Conservation (phyloP, 2,329 filamentous ascomycete genomes). For the Colletotrichum sansevieriae region DNA sequence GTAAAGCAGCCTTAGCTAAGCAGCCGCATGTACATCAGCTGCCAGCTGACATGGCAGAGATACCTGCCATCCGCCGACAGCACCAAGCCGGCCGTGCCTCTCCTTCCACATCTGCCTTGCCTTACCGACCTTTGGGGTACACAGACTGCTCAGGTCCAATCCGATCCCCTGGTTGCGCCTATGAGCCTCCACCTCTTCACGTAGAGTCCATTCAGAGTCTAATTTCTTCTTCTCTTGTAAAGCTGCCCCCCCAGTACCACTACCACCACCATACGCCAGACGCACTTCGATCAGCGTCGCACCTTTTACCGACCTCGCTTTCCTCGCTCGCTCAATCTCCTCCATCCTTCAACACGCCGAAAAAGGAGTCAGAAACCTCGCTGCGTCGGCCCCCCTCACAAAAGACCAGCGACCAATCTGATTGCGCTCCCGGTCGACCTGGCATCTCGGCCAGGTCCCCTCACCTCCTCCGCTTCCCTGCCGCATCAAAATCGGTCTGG, state of each 20-base stretch:
- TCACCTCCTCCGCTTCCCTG: conserved; percentile 19
- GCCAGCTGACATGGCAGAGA: too few species aligned
- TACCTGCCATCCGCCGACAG: too few species aligned
- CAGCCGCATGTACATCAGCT: too few species aligned
- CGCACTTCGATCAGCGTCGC: conserved; percentile 24
- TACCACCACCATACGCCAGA: conserved; percentile 2
- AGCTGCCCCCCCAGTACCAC: conserved; percentile 20
- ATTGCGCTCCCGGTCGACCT: conserved; percentile 31
- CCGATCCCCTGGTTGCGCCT: conserved; percentile 31
- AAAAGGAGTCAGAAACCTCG: background rate
- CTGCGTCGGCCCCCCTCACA: conserved; percentile 12
- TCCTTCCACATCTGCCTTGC: background rate
- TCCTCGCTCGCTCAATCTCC: background rate
- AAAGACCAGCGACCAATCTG: conserved; percentile 21
- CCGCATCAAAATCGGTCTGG: conserved; percentile 20
- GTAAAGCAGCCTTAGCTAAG: too few species aligned
- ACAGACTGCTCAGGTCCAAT: conserved; percentile 13
- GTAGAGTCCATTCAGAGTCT: conserved; percentile 26
- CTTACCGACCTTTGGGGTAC: conserved; percentile 4
- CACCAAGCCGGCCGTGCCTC: too few species aligned
- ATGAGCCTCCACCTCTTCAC: conserved; percentile 39
- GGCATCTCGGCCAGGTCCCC: conserved; percentile 36
- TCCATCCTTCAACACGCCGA: background rate
- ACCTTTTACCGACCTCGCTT: background rate
- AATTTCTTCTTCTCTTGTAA: conserved; percentile 30